Conservation (phyloP, 495 filamentous ascomycete species). For the Bombardia bombarda region DNA sequence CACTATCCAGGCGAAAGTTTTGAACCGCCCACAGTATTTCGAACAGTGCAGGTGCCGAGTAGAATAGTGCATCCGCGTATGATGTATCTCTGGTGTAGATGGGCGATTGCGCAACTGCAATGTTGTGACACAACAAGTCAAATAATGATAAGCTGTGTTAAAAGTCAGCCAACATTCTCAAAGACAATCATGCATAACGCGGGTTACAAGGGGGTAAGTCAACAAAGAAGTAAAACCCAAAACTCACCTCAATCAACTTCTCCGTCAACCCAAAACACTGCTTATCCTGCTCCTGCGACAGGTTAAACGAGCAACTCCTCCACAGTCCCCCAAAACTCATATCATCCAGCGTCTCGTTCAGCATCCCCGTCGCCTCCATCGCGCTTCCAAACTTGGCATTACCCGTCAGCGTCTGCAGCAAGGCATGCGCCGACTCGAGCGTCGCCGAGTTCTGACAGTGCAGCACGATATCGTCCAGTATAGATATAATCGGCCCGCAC, state of each 20-base stretch:
- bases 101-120: too few relatives aligned
- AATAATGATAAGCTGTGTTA: constrained; percentile 2
- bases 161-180: background rate
- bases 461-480: constrained; percentile 47
- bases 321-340: constrained; percentile 52
- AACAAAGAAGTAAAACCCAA: constrained; percentile 1
- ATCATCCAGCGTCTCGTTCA: constrained; percentile 42
- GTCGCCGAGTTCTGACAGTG: constrained; percentile 44
- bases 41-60: too few relatives aligned
- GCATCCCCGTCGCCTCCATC: constrained; percentile 27
- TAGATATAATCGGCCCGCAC: constrained; percentile 41
- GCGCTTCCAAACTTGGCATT: constrained; percentile 34
- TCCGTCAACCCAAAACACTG: constrained; percentile 45
- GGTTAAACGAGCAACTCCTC: constrained; percentile 39
- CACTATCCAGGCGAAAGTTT: too few relatives aligned
- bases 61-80: too few relatives aligned
- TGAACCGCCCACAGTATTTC: too few relatives aligned
- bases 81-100: too few relatives aligned
- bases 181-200: too few relatives aligned
- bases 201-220: too few relatives aligned
- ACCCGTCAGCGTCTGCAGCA: constrained; percentile 42
- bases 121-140: too few relatives aligned
- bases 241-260: constrained; percentile 50
- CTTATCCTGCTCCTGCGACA: constrained; percentile 38
- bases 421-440: constrained; percentile 41